Conservation (phyloP, 2,329 filamentous ascomycete species). For the Botryotinia calthae region DNA sequence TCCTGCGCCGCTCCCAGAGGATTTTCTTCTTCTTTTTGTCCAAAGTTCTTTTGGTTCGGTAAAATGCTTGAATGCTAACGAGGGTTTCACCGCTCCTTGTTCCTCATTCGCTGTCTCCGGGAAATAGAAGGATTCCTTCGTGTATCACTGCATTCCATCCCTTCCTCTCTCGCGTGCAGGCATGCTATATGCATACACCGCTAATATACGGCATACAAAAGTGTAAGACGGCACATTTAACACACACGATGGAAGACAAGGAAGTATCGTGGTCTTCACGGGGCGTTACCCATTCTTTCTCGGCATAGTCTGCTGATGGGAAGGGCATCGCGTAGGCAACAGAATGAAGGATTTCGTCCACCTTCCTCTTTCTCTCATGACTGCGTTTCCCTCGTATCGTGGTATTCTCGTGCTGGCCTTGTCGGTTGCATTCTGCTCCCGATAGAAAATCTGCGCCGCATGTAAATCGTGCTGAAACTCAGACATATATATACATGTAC, state of each 20-base stretch:
- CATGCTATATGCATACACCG: background rate
- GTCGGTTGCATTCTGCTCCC: background rate
- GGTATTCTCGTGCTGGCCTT: background rate
- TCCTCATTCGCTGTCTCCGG: background rate
- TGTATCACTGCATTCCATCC: background rate
- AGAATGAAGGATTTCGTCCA: conserved; percentile 5
- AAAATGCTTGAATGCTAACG: conserved; percentile 4
- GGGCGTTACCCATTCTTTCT: background rate
- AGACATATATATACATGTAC: background rate
- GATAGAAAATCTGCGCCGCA: conserved; percentile 2
- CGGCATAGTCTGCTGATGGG: conserved; percentile 17
- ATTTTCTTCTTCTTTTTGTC: background rate
- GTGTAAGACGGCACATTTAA: conserved; percentile 19
- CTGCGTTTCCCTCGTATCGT: background rate
- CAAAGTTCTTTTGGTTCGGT: background rate
- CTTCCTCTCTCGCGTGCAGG: background rate
- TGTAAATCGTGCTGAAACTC: background rate
- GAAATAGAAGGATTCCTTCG: conserved; percentile 13
- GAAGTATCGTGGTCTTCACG: background rate
- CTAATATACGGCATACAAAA: conserved; percentile 18
- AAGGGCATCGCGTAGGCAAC: background rate
- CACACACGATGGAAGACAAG: background rate
- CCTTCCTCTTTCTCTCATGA: conserved; percentile 16
- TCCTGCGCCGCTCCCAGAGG: conserved; percentile 13
- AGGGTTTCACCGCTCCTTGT: conserved; percentile 6